Evolutionary conservation across 805 yeast species (phyloP).

Genomic region (Candida ovalis): DNA sequence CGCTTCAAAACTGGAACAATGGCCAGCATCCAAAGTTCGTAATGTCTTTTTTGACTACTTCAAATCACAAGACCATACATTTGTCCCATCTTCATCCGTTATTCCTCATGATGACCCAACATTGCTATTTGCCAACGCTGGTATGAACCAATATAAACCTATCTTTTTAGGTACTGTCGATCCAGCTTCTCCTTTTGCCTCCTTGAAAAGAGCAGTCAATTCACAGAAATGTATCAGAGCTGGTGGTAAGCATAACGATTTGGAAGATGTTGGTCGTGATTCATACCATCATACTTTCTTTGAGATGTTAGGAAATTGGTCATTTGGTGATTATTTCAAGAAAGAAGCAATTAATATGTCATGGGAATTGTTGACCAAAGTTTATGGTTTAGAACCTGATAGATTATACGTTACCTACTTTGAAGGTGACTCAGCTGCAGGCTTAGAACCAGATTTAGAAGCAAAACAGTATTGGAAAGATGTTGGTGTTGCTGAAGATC

Average conservation of each 20-base stretch:
- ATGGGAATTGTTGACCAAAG: slow-evolving; percentile 87
- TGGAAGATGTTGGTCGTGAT: slow-evolving; percentile 98
- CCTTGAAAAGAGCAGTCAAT: slow-evolving; percentile 84
- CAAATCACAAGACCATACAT: slow-evolving; percentile 61
- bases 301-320: slow-evolving; percentile 99
- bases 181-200: slow-evolving; percentile 83
- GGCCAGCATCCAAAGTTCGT: slow-evolving; percentile 59
- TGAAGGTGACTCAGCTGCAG: slow-evolving; percentile 83
- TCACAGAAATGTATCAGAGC: slow-evolving; percentile 99
- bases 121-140: slow-evolving; percentile 93
- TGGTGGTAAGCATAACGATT: slow-evolving; percentile 97
- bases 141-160: slow-evolving; percentile 99
- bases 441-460: slow-evolving; percentile 89
- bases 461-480: slow-evolving; percentile 83
- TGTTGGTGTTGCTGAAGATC: slow-evolving; percentile 88
- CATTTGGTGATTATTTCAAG: slow-evolving; percentile 98
- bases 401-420: slow-evolving; percentile 94
- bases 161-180: slow-evolving; percentile 96
- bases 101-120: slow-evolving; percentile 99
- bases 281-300: slow-evolving; percentile 98
- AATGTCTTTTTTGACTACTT: slow-evolving; percentile 82
- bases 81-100: slow-evolving; percentile 89
- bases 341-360: slow-evolving; percentile 84
- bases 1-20: slow-evolving; percentile 24
- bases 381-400: slow-evolving; percentile 72